Evolutionary conservation across 2,329 filamentous ascomycete species (phyloP), one percentile per base, ranked within the genome.

Genomic region (Cadophora luteo-olivacea): DNA sequence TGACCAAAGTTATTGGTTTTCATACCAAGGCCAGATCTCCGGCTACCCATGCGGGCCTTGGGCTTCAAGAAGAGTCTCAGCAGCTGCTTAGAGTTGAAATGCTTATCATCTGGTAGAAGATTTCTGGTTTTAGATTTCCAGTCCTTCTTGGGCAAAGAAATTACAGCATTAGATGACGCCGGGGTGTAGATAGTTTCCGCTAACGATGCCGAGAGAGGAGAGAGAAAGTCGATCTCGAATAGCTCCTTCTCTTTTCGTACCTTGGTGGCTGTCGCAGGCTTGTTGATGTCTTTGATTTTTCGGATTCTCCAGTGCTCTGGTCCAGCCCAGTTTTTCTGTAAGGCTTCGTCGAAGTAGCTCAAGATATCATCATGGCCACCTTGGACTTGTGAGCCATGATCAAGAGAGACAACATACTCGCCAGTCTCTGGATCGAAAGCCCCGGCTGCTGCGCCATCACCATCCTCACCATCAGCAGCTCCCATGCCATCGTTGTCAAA

Each of bases 261-360:
- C 72, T 87, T 90, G 76, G 79, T 86, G 75, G 75, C 82, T 16
- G 87, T 84, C 9, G 86, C 83, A 8, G 88, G 85, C 79, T 94
- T 94, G 75, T 84, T 86, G 76, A 85, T 82, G 72, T 91, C 89
- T 77, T 98, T 98, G 80, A 99, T 96, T 77, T 94, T 93, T 71
- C 92, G 88, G 77, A 99, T 98, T 73, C 95, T 91, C 96, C 96
- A 99, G 80, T 99, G 96, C 79, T 98, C 96, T n/a, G 96, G 95
- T 61, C 94, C 97, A 6, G 92, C 91, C 95, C 96, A 99, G 77
- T 97, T 97, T 85, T 97, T 98, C 78, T 96, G 93, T 54, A 98
- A 82, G 2, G 95, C 94, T 77, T 97, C 93, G 79, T 99, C 96
- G 77, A 99, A 99, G 82, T 98, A 99, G 77, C 92, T 92, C n/a